Base-by-base conservation (phyloP, 2,329 filamentous ascomycete species). In the Fusarium falciforme region DNA sequence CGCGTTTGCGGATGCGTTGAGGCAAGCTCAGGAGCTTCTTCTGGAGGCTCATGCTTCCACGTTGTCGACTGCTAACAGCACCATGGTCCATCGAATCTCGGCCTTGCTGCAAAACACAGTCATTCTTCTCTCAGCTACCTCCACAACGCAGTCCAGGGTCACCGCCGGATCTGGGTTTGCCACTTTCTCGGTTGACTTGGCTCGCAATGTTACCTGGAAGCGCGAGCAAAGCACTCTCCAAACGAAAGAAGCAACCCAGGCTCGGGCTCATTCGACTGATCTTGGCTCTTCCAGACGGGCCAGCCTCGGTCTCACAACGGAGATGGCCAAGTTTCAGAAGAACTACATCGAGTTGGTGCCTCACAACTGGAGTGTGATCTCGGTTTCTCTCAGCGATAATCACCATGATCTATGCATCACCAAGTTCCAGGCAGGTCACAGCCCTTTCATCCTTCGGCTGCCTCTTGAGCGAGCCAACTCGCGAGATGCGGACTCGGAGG, bases 271-370 rank as follows among this genome's bases (percentile, higher is more conserved):
- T 9, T 33, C 75, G 16, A 63, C n/a, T 5, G 68, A 65, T 10
- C 16, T 36, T 9, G 57, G 38, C 10, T 27, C 55, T 16, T 67
- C 78, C 6, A 82, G 83, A 49, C 84, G 84, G 27, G 79, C 79
- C 3, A 89, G 87, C 70, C 80, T 89, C 20, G 86, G 84, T 2
- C 80, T 86, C 65, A 82, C 85, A 6, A 82, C 86, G 11, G 87
- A 92, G 72, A 87, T 91, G 77, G 83, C 86, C 49, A 86, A 87
- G 29, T 97, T 98, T 78, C 93, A 96, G 80, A 87, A 89, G 72
- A 90, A 95, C 54, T 98, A 95, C 76, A 88, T 98, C 60, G 93
- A 98, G 78, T 93, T 96, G 59, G 91, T 99, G 7, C 97, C 96
- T 0, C 84, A 87, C 42, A 87, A 88, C 8, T 99, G 96, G 96